Evolutionary conservation across 805 yeast species (phyloP), one percentile per base, ranked within the genome.

Genomic region (Candida incommunis): DNA sequence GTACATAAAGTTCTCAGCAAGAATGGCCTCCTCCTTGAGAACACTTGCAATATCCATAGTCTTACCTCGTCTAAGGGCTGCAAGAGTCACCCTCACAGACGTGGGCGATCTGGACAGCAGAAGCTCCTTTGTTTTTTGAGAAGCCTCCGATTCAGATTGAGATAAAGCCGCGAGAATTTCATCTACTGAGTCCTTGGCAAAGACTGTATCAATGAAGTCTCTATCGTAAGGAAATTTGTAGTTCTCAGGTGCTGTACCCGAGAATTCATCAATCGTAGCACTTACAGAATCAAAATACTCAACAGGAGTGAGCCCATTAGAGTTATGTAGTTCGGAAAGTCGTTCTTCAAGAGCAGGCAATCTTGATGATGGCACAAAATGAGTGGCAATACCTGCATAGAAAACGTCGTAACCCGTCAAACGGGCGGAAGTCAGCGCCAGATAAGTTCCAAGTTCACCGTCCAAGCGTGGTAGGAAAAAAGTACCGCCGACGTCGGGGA

Each of bases 401-500:
- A 85, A 80, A n/a, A 82, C 79, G 58, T 90, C 97, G 51, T 71
- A 67, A 15, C 96, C 96, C 46, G 66, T 61, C 48, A 92, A 64
- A 20, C 80, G 71, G 50, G 80, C 82, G 42, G 96, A 95, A 1
- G 97, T 88, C 53, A 88, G 66, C 23, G 95, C 92, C 51, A 85
- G 65, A 63, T 82, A 92, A 60, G 80, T 75, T 42, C 97, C 96
- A 48, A 88, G 66, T 53, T 84, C 77, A 44, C 84, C 85, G 55
- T 85, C 87, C 48, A 86, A 64, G 51, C 82, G 75, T 26, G 95
- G 87, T 54, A 92, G 68, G 64, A 87, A 88, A 65, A 85, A 90
- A 9, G 94, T 77, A 29, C 94, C 80, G 40, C 96, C 98, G 11
- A 92, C 97, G 62, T 92, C 98, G 20, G 95, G 94, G 65, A 85